Percentiles rank a stretch among this genome's conserved stretches.
Conservation (phyloP, 2,329 filamentous ascomycete genomes). For the Hypoxylon sp. region DNA sequence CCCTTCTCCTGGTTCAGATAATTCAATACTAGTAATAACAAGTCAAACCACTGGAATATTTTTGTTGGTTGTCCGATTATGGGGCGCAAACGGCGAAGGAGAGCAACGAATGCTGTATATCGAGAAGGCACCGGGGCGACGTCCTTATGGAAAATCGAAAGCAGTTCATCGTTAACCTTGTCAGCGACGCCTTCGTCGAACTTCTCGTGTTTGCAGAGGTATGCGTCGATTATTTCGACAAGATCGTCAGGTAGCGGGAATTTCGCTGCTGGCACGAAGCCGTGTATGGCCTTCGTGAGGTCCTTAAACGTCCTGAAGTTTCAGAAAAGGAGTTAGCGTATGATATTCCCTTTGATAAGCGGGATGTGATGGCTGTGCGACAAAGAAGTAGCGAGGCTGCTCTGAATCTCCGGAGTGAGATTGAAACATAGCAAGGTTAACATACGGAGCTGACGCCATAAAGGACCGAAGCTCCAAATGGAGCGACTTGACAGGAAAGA, state of each 20-base stretch:
- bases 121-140: slow-evolving; percentile 70
- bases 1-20: slow-evolving; percentile 73
- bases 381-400: slow-evolving; percentile 15
- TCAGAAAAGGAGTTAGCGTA: slow-evolving; percentile 40
- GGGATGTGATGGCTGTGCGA: slow-evolving; percentile 12
- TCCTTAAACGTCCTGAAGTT: slow-evolving; percentile 70
- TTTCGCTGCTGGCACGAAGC: slow-evolving; percentile 64
- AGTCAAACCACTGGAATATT: slow-evolving; percentile 80
- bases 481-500: slow-evolving; percentile 35
- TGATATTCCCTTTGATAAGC: slow-evolving; percentile 7
- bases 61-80: slow-evolving; percentile 74
- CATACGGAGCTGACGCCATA: slow-evolving; percentile 54
- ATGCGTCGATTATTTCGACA: slow-evolving; percentile 72
- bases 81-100: slow-evolving; percentile 75
- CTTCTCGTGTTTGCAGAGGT: slow-evolving; percentile 76
- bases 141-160: slow-evolving; percentile 75
- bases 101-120: slow-evolving; percentile 77
- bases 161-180: slow-evolving; percentile 80
- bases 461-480: slow-evolving; percentile 38
- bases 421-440: slow-evolving; percentile 23
- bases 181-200: slow-evolving; percentile 79
- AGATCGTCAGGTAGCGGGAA: slow-evolving; percentile 78
- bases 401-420: slow-evolving; percentile 3
- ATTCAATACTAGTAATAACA: slow-evolving; percentile 69
- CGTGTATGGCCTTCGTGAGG: slow-evolving; percentile 69